A percentile compares a stretch with the other conserved stretches of the same genome.
Evolutionary conservation across 2,329 filamentous ascomycete species (phyloP).

Genomic region (Exserohilum rostratum): DNA sequence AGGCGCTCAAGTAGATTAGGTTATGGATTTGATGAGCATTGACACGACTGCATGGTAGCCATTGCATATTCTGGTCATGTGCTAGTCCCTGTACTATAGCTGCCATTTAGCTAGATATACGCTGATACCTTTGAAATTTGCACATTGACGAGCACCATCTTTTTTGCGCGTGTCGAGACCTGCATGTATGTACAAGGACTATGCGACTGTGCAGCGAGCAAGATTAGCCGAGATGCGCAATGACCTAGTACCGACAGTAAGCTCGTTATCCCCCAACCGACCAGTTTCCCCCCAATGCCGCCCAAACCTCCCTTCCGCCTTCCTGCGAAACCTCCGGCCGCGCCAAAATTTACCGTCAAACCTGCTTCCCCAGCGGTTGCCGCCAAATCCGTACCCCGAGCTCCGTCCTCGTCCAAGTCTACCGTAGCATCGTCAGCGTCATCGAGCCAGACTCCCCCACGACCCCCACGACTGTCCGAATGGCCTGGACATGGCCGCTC

Average conservation of each 20-base stretch:
- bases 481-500: constrained; percentile 13
- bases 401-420: constrained; percentile 4
- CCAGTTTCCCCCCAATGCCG: constrained; percentile 21
- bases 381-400: constrained; percentile 5
- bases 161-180: neutral
- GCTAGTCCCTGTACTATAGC: constrained; percentile 44
- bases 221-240: constrained; percentile 11
- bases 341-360: constrained; percentile 6
- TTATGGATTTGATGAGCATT: constrained; percentile 35
- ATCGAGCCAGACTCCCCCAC: constrained; percentile 5
- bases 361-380: neutral
- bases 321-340: constrained; percentile 7
- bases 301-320: constrained; percentile 33
- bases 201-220: constrained; percentile 7
- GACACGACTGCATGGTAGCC: constrained; percentile 35
- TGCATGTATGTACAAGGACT: no score
- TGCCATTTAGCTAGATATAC: constrained; percentile 33
- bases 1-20: constrained; percentile 55
- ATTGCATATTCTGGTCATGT: constrained; percentile 48
- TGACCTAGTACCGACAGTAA: neutral
- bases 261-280: neutral
- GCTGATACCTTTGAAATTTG: constrained; percentile 25
- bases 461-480: constrained; percentile 6
- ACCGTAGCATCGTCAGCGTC: constrained; percentile 2
- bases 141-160: neutral